A percentile compares a stretch with the other conserved stretches of the same genome.
phyloP scores from a whole-genome alignment of 2,329 filamentous ascomycete species.

The Davidsoniella eucalypti region DNA sequence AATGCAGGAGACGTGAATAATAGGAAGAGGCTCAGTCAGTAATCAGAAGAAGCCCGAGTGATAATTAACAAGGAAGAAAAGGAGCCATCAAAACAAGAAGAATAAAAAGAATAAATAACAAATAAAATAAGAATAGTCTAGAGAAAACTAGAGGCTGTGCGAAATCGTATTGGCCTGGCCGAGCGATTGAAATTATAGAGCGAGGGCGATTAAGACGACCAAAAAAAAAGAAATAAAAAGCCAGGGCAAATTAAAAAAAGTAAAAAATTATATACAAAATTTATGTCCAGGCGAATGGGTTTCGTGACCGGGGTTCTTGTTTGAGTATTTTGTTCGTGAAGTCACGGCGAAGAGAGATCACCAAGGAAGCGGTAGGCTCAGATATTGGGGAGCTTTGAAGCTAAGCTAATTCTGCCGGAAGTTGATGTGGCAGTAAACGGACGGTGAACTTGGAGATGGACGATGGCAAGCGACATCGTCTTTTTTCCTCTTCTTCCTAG shows the following conservation, averaged over 20 bases:
- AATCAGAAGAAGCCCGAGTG: background rate
- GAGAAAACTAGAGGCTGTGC: background rate
- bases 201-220: background rate
- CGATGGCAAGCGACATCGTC: too few relatives aligned
- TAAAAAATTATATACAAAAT: too few relatives aligned
- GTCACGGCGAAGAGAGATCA: too few relatives aligned
- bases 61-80: slow-evolving; percentile 1
- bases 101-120: background rate
- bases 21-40: background rate
- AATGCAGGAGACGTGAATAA: background rate
- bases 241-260: background rate
- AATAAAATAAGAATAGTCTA: background rate
- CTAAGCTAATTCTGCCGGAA: too few relatives aligned
- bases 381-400: too few relatives aligned
- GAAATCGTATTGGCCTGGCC: background rate
- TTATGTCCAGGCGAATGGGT: too few relatives aligned
- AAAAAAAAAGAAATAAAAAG: background rate
- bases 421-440: too few relatives aligned
- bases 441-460: too few relatives aligned
- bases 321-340: too few relatives aligned
- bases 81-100: background rate
- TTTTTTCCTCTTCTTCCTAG: too few relatives aligned
- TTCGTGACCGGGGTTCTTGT: too few relatives aligned
- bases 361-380: too few relatives aligned
- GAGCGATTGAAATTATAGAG: background rate